Evolutionary conservation across 192 early-diverging fungal genomes (phyloP), one percentile per base, ranked within the genome.

Genomic region (Cetraspora pellucida): DNA sequence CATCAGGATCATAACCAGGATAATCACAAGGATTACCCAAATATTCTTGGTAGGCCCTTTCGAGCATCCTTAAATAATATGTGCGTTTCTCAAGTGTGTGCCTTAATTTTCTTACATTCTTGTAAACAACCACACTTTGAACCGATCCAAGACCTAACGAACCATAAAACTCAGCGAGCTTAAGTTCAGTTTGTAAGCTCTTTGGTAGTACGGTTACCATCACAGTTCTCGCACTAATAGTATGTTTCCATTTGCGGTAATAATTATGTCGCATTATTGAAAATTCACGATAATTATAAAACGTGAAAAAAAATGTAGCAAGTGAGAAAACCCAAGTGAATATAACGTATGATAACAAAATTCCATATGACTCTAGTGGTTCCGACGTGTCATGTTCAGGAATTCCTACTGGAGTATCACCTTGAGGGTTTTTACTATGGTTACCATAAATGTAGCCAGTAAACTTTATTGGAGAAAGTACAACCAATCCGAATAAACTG

Each of bases 1-100:
- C 65, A 10, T 84, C 86, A 0, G 89, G 89, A 61, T 94, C 85
- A 65, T 94, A 93, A 6, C 82, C 86, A 10, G 82, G 86, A 52
- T 89, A 85, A 31, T 69, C 63, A 45, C 91, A 93, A 0, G 93
- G 93, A 73, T 94, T 94, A 10, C 91, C 91, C 77, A 90, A 89
- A 30, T 89, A 87, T 58, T 80, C 49, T 25, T 79, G 80, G 54
- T 89, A 91, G 5, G 83, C 87, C 10, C 73, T 72, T 72, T 94
- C 93, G 59, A 93, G 76, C 6, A 75, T 75, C 16, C 83, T 77
- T n/a, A 94, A 78, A 46, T 74, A 85, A 37, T 82, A 70, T 11
- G 88, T 84, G 8, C 93, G 78, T 72, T 87, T 84, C 30, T 87
- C 78, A 9, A 90, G 87, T 17, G 83, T 78, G 28, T 87, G 83